Evolutionary conservation across 2,329 filamentous ascomycete species (phyloP), one percentile per base, ranked within the genome.

Genomic region (Pseudocercospora pini-densiflorae): DNA sequence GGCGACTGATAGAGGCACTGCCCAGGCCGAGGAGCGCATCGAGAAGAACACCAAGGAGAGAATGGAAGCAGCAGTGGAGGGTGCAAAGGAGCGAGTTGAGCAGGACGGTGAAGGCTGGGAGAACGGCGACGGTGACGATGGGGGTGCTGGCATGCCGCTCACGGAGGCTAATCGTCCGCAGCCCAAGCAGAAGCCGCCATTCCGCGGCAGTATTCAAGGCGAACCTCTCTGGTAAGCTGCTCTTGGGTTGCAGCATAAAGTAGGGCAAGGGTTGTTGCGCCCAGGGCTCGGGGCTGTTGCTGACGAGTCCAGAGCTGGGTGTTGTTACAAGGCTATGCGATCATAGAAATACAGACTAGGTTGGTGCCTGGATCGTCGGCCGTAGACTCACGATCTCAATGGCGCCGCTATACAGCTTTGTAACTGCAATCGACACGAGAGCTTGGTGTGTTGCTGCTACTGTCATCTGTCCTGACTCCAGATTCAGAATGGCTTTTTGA

Each of bases 21-120:
- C 73, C 2, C 74, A 74, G 27, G 63, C 73, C 6, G 70, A 76
- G 40, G 71, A 73, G 21, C 65, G 75, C 2, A 68, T 71, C 31
- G 69, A 72, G 45, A 67, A 72, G 60, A 76, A 72, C 59, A 63
- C 77, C 7, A 70, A 74, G 10, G 68, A 73, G 59, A 75, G 71
- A 59, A 66, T 76, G 6, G 70, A 73, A 5, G 74, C 63, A 40
- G 72, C 66, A 16, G 71, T 71, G 2, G 73, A 78, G 57, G 71
- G 74, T 21, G 78, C 79, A 1, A 69, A 72, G 49, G 66, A 77
- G 16, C 80, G 78, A 49, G 83, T 85, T 1, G 70, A 70, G 24
- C 74, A 79, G 6, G 77, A 80, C n/a, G 72, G 70, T 0, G 75
- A 77, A 21, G 77, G 78, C 1, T 82, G 80, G 80, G 78, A 74